Percentiles rank a stretch among this genome's conserved stretches.
phyloP scores from a whole-genome alignment of 805 yeast species.

The Ogataea kodamae region DNA sequence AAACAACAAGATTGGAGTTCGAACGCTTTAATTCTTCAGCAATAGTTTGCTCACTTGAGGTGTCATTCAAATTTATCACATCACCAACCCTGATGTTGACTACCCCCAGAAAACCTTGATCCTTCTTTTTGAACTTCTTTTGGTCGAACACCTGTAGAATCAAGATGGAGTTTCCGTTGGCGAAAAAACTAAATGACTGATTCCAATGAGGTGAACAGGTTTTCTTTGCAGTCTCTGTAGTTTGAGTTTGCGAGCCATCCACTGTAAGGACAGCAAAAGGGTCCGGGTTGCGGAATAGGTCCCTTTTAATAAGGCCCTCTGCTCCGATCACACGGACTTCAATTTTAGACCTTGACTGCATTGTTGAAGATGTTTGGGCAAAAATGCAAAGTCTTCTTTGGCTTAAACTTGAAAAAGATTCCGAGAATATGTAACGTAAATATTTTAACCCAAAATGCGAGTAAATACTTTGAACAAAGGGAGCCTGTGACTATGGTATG shows the following conservation, averaged over 20 bases:
- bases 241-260: conserved; percentile 95
- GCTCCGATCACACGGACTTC: conserved; percentile 87
- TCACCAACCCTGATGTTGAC: conserved; percentile 89
- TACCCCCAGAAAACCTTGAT: conserved; percentile 97
- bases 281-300: conserved; percentile 93
- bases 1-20: conserved; percentile 87
- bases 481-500: too few relatives aligned
- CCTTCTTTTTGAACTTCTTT: conserved; percentile 95
- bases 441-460: too few relatives aligned
- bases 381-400: conserved; percentile 4
- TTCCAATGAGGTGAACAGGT: conserved; percentile 98
- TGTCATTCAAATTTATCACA: conserved; percentile 61
- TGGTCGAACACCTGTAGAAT: conserved; percentile 96
- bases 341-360: conserved; percentile 34
- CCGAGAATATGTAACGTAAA: too few relatives aligned
- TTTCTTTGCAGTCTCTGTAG: conserved; percentile 89
- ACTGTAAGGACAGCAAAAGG: conserved; percentile 97
- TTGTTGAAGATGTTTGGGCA: too few relatives aligned
- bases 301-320: conserved; percentile 91
- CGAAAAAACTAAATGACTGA: conserved; percentile 77
- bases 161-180: conserved; percentile 74
- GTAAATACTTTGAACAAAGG: too few relatives aligned
- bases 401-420: too few relatives aligned
- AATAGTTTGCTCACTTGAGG: conserved; percentile 70
- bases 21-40: conserved; percentile 90